phyloP scores from a whole-genome alignment of 352 stramenopile genomes.

The Aphanomyces invadans region DNA sequence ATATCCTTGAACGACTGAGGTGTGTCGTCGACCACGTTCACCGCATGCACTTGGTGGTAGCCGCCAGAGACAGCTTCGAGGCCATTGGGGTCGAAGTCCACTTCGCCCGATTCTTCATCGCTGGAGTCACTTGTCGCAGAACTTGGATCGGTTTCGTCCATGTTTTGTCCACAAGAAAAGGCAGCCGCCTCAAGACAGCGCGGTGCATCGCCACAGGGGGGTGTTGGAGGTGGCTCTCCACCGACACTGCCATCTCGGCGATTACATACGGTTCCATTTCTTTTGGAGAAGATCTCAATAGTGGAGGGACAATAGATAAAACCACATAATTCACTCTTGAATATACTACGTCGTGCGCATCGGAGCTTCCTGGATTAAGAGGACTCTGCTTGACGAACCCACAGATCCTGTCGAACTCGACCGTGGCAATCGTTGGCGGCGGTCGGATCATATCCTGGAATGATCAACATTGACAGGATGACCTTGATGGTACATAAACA shows the following conservation, averaged over 20 bases:
- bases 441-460: background rate
- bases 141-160: background rate
- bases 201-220: too few species aligned
- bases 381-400: background rate
- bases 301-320: too few species aligned
- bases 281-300: too few species aligned
- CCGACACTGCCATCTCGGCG: too few species aligned
- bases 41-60: background rate
- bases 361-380: too few species aligned
- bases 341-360: too few species aligned
- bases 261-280: too few species aligned
- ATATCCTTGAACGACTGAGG: slow-evolving; percentile 13
- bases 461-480: background rate
- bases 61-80: slow-evolving; percentile 8
- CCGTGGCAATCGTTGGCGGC: background rate
- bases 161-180: too few species aligned
- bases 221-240: too few species aligned
- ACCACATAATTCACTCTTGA: too few species aligned
- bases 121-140: background rate
- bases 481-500: too few species aligned
- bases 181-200: too few species aligned
- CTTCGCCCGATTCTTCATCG: background rate
- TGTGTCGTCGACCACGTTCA: background rate
- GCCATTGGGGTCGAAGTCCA: slow-evolving; percentile 3
- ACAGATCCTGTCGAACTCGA: background rate